A percentile compares a stretch with the other conserved stretches of the same genome.
phyloP scores from a whole-genome alignment of 2,329 filamentous ascomycete genomes.

The Colletotrichum lini region DNA sequence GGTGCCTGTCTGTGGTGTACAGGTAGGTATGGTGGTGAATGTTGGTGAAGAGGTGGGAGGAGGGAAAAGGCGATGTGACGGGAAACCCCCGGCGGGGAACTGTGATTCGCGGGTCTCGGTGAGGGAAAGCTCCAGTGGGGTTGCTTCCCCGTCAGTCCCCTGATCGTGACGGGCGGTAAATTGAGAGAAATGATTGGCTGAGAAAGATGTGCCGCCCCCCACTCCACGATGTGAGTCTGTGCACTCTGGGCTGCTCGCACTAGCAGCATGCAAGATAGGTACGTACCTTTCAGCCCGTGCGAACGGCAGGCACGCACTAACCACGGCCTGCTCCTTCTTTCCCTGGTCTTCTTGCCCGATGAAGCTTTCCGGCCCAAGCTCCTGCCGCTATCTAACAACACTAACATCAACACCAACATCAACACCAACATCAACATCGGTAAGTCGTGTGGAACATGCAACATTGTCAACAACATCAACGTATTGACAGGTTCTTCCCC shows the following conservation, averaged over 20 bases:
- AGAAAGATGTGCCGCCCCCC: not conserved
- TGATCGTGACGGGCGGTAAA: conserved; percentile 48
- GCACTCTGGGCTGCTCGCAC: conserved; percentile 3
- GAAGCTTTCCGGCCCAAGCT: conserved; percentile 35
- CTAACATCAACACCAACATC: too few species aligned
- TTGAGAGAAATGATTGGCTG: conserved; percentile 45
- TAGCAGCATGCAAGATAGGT: not conserved
- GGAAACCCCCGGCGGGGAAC: conserved; percentile 6
- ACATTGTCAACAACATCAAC: too few species aligned
- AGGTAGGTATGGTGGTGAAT: not conserved
- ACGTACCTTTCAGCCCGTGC: not conserved
- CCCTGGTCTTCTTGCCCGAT: conserved; percentile 11
- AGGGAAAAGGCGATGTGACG: not conserved
- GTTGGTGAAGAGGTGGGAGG: conserved; percentile 19
- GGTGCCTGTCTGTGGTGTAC: conserved; percentile 1
- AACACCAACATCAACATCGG: too few species aligned
- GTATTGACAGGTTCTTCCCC: too few species aligned
- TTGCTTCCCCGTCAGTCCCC: conserved; percentile 17
- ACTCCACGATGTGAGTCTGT: conserved; percentile 13
- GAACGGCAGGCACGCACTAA: not conserved
- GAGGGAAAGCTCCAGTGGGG: conserved; percentile 32
- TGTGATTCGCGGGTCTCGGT: conserved; percentile 27
- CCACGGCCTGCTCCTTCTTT: not conserved
- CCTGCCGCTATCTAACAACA: not conserved
- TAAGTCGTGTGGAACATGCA: too few species aligned